Evolutionary conservation across 495 filamentous ascomycete species (phyloP), one percentile per base, ranked within the genome.

Genomic region (Amphirosellinia nigrospora): DNA sequence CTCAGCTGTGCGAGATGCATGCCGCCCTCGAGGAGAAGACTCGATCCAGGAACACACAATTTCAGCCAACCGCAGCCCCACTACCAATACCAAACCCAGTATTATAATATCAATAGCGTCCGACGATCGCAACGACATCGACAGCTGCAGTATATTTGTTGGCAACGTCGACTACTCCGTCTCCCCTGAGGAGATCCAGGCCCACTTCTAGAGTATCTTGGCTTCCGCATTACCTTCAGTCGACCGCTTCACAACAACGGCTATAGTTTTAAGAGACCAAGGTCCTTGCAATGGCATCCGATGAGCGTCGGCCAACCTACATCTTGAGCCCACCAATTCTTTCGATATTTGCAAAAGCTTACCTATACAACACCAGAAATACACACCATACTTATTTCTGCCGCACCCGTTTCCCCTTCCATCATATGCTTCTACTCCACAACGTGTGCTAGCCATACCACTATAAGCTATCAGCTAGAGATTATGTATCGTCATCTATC

Each of bases 111-210:
- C n/a, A n/a, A n/a, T 58, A 70, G 85, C 97, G 65, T 89, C 90
- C 55, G 96, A 99, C 77, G 93, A 94, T 81, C 95, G 96, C 80
- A 96, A 98, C 76, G 96, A 98, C 75, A 90, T 99, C 59, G 96
- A 99, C 81, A 92, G 88, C 71, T 89, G 96, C 69, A 97, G 94
- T 82, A 92, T 99, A 76, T 99, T 99, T 78, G 96, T 99, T 28
- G 96, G 96, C 58, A 99, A 99, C 77, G 96, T 99, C 66, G 96
- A 99, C 79, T 99, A 99, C 80, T 94, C 93, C 70, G 95, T 96
- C 34, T 96, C 94, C 19, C n/a, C 96, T 0, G 96, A 99, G 82
- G 96, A 99, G 82, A 97, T 99, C 69, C 96, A 99, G 84, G 93
- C 94, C 45, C 96, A 99, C 79, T 99, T 99, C 83, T 94, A 97